Evolutionary conservation across 805 yeast species (phyloP), one percentile per base, ranked within the genome.

Genomic region (Metschnikowia santaceciliae): DNA sequence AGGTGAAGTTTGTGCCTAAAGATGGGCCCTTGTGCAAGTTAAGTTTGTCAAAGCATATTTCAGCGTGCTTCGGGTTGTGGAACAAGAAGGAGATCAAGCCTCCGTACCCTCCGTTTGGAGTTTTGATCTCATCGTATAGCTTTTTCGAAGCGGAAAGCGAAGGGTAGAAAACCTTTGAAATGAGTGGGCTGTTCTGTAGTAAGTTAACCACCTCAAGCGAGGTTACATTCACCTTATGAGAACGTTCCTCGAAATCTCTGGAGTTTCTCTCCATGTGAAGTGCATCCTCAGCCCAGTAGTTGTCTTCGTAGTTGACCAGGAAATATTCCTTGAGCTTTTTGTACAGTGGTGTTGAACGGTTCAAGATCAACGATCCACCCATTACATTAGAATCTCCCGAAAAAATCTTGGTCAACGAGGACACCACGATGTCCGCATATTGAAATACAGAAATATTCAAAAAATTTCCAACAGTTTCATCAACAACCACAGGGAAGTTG

Each of bases 381-480:
- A 92, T 88, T 47, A 92, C 97, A 62, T 92, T 90, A 32, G 96
- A 86, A 65, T 90, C 97, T 22, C 98, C 97, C 35, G 92, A 84
- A 65, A 94, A 94, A 15, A 91, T 87, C 66, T 94, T 94, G 10
- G 97, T 91, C 54, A 94, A 75, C 7, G 97, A 89, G 32, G 92
- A 81, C 33, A 85, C 94, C 14, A 88, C 86, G 46, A 91, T 78
- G 67, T 94, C 99, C n/a, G 89, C 84, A 64, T 81, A 86, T 19
- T 89, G 86, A 51, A 90, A 73, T 4, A 87, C 87, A 58, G 89
- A 87, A 46, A 90, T 79, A 68, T 94, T 94, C 54, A 87, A 76
- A 62, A 90, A 85, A 61, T 94, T 94, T 14, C 97, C 97, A 20
- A 91, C 87, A 1, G 98, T 94, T 64, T 94, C 99, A 69, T 94